phyloP scores from a whole-genome alignment of 2,329 filamentous ascomycete species.

The Dactylellina cionopaga region DNA sequence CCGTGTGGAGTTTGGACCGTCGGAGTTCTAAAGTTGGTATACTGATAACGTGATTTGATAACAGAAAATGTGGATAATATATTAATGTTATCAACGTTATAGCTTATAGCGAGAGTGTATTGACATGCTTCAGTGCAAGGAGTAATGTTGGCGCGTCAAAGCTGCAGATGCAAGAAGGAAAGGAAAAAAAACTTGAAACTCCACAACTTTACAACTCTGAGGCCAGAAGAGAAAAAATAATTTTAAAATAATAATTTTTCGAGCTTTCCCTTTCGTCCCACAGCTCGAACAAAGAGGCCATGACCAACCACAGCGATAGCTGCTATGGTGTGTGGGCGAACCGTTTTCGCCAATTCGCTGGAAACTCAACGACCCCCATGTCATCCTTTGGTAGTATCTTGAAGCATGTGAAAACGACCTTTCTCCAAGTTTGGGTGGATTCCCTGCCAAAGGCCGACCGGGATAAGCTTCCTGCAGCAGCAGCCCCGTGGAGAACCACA shows the following conservation, averaged over 20 bases:
- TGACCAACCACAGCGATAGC: not conserved
- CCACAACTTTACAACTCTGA: not conserved
- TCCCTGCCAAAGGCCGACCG: constrained; percentile 5
- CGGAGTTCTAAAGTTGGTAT: too few relatives aligned
- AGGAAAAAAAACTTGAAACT: not conserved
- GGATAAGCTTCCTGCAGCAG: constrained; percentile 36
- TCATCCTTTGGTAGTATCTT: not conserved
- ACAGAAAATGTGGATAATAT: not conserved
- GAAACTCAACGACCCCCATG: constrained; percentile 31
- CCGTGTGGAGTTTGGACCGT: not conserved
- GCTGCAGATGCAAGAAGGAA: not conserved
- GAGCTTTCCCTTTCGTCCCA: too few relatives aligned
- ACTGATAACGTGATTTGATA: constrained; percentile 19
- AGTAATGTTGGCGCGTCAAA: constrained; percentile 7
- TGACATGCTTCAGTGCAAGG: not conserved
- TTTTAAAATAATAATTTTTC: too few relatives aligned
- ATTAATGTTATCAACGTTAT: constrained; percentile 22
- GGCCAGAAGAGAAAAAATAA: not conserved
- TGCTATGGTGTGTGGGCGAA: constrained; percentile 26
- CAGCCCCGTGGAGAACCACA: constrained; percentile 18
- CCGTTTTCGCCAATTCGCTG: constrained; percentile 50
- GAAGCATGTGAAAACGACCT: constrained; percentile 43
- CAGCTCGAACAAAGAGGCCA: constrained; percentile 1
- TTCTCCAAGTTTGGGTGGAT: not conserved
- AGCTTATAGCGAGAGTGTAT: constrained; percentile 1